Conservation (phyloP, 768 basidiomycete species). For the Suillus subalutaceus region DNA sequence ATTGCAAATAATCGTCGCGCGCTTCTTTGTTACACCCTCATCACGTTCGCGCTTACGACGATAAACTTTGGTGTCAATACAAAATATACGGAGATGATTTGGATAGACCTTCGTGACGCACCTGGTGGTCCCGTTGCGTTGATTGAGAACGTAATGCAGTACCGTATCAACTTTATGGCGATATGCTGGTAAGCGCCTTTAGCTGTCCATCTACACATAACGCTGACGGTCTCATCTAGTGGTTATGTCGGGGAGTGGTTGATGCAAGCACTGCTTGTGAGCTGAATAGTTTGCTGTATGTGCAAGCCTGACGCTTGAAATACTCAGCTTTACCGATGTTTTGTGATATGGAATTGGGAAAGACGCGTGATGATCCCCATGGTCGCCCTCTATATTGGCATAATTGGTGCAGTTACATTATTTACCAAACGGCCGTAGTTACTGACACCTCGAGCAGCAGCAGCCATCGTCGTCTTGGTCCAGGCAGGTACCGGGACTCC, state of each 20-base stretch:
- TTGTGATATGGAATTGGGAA: background rate
- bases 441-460: background rate
- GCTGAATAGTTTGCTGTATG: background rate
- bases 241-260: background rate
- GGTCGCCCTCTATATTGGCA: background rate
- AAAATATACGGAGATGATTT: constrained; percentile 2
- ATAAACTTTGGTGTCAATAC: background rate
- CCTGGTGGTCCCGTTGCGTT: background rate
- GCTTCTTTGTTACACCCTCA: background rate
- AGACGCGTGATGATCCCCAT: background rate
- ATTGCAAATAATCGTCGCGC: background rate
- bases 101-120: background rate
- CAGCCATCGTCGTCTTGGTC: background rate
- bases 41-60: background rate
- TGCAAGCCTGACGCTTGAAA: background rate
- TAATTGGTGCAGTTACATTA: background rate
- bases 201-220: background rate
- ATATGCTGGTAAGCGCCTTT: background rate
- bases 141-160: background rate
- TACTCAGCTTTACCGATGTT: constrained; percentile 4
- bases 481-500: background rate
- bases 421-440: background rate
- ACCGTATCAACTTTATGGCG: background rate
- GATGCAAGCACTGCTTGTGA: background rate
- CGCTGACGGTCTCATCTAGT: background rate